These are phyloP conservation scores for Hymenoscyphus infarciens DNA, from an alignment of 2,329 filamentous ascomycete genomes.

Conservation along the genomic window DNA sequence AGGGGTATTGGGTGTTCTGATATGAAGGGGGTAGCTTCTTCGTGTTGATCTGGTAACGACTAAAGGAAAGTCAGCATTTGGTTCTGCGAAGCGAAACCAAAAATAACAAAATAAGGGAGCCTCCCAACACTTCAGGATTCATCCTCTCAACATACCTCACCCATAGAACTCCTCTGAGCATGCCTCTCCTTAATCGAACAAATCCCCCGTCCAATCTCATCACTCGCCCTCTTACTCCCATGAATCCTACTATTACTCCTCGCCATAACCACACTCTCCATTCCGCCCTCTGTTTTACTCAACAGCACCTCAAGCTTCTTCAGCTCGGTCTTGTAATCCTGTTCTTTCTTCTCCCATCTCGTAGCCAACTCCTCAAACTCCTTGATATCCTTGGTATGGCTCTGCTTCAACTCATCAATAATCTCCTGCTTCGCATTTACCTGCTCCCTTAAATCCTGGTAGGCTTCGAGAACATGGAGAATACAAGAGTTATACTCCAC, in stretches of 20 bases:
- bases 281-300: conserved; percentile 30
- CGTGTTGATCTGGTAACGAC: not conserved
- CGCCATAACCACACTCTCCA: conserved; percentile 33
- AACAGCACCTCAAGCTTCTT: conserved; percentile 34
- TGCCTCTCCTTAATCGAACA: conserved; percentile 27
- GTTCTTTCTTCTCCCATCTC: conserved; percentile 31
- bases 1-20: conserved; percentile 2
- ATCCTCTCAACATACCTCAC: conserved; percentile 9
- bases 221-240: conserved; percentile 24
- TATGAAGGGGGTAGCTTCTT: not conserved
- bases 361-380: conserved; percentile 30
- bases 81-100: not conserved
- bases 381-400: conserved; percentile 28
- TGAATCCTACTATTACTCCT: conserved; percentile 32
- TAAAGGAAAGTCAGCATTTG: not conserved
- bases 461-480: conserved; percentile 34
- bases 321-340: conserved; percentile 31
- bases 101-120: not conserved
- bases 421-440: conserved; percentile 22
- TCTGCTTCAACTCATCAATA: conserved; percentile 28
- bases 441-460: conserved; percentile 26
- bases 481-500: conserved; percentile 34
- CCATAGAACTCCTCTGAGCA: conserved; percentile 11
- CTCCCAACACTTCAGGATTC: no score
- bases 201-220: conserved; percentile 22